phyloP scores from a whole-genome alignment of 768 basidiomycete genomes.

The Suillus cothurnatus region DNA sequence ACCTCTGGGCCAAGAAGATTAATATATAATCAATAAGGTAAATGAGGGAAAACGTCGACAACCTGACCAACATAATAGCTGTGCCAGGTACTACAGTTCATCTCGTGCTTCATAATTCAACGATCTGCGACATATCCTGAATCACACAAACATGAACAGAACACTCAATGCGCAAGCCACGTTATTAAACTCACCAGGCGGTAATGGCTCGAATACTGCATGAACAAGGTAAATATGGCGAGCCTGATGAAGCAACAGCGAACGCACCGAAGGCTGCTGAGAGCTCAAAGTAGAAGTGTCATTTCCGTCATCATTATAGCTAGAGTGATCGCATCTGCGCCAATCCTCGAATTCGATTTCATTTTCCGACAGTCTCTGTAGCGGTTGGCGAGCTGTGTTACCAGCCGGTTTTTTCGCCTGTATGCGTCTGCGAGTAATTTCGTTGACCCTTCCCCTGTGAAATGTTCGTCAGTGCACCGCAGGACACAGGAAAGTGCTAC shows the following conservation, averaged over 20 bases:
- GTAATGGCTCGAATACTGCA: slow-evolving; percentile 1
- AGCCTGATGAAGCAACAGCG: neutral
- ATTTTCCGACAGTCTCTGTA: neutral
- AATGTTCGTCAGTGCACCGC: neutral
- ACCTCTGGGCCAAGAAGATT: neutral
- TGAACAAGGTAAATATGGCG: neutral
- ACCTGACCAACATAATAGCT: neutral
- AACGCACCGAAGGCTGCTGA: slow-evolving; percentile 4
- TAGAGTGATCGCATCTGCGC: neutral
- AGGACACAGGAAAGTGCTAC: neutral
- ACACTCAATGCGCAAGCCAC: neutral
- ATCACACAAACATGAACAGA: neutral
- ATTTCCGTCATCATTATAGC: neutral
- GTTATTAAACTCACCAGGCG: neutral
- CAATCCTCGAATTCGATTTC: neutral
- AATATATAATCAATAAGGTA: neutral
- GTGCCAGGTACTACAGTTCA: neutral
- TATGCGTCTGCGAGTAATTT: neutral
- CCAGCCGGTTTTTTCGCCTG: too few relatives aligned
- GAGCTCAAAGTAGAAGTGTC: slow-evolving; percentile 2
- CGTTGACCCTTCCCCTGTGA: neutral
- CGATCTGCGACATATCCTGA: neutral
- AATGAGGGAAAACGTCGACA: neutral
- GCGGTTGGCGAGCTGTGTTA: neutral
- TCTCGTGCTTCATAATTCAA: neutral